Evolutionary conservation across 208 protist species (phyloP).

Genomic region (Leishmania arabica): DNA sequence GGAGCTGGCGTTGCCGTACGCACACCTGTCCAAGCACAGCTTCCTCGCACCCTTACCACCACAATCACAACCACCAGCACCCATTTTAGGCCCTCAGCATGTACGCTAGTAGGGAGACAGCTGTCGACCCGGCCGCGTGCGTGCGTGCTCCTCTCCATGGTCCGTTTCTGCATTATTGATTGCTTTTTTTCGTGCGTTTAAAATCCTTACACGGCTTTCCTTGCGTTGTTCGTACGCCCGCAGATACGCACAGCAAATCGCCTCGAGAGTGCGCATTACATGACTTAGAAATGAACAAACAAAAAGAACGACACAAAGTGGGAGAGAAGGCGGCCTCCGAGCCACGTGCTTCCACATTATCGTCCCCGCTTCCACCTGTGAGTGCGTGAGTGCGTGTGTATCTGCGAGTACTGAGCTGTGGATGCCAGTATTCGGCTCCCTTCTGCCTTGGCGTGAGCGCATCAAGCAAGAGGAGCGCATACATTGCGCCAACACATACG

Average conservation of each 20-base stretch:
- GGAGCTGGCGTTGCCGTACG: not conserved
- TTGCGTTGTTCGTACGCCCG: not conserved
- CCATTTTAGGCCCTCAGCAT: not conserved
- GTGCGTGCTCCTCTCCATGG: not conserved
- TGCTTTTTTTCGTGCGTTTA: not conserved
- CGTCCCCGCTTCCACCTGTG: conserved; percentile 1
- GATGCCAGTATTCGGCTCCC: not conserved
- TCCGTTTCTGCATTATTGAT: not conserved
- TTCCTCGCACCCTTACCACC: not conserved
- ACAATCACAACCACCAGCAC: not conserved
- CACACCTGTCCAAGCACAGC: not conserved
- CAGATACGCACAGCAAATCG: not conserved
- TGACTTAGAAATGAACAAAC: conserved; percentile 8
- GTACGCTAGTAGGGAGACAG: not conserved
- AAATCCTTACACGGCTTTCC: not conserved
- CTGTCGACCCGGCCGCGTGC: not conserved
- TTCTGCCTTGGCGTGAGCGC: conserved; percentile 1
- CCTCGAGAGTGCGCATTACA: conserved; percentile 4
- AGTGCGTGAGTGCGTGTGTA: not conserved
- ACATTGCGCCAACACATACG: not conserved
- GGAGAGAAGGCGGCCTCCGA: not conserved
- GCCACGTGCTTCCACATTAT: not conserved
- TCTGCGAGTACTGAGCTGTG: not conserved
- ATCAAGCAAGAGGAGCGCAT: not conserved
- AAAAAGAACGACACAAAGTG: not conserved